phyloP scores from a whole-genome alignment of 2,329 filamentous ascomycete species.

The Chaetomiaceae sp. region DNA sequence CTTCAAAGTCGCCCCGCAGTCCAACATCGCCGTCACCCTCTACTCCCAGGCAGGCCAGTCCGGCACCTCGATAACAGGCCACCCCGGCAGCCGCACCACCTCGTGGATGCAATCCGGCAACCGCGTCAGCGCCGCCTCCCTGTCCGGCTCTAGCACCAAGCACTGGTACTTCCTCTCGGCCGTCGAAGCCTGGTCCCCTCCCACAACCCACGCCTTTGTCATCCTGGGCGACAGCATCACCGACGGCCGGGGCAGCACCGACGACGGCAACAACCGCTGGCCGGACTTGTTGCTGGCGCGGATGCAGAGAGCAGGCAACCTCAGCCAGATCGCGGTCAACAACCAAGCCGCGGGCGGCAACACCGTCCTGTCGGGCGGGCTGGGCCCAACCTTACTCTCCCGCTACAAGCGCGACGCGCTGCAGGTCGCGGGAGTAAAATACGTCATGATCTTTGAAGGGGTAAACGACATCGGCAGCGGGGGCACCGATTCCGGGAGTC shows the following conservation, averaged over 20 bases:
- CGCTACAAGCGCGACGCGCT: conserved; percentile 63
- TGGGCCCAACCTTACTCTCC: conserved; percentile 57
- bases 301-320: conserved; percentile 42
- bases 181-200: conserved; percentile 52
- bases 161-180: conserved; percentile 58
- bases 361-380: conserved; percentile 55
- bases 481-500: conserved; percentile 40
- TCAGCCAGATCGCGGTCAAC: conserved; percentile 49
- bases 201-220: conserved; percentile 41
- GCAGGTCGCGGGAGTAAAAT: conserved; percentile 51
- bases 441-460: conserved; percentile 63
- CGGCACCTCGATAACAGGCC: conserved; percentile 55
- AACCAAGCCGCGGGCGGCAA: conserved; percentile 70
- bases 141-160: conserved; percentile 32
- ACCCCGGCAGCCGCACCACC: conserved; percentile 61
- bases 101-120: conserved; percentile 58
- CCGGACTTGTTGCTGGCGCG: conserved; percentile 51
- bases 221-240: conserved; percentile 65
- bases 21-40: conserved; percentile 53
- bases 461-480: conserved; percentile 64
- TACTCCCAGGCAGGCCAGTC: conserved; percentile 55
- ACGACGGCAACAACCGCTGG: conserved; percentile 59
- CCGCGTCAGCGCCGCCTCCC: conserved; percentile 47
- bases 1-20: conserved; percentile 46
- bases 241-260: conserved; percentile 59